Evolutionary conservation across 2,329 filamentous ascomycete species (phyloP).

Genomic region (Cladosporium sp.): DNA sequence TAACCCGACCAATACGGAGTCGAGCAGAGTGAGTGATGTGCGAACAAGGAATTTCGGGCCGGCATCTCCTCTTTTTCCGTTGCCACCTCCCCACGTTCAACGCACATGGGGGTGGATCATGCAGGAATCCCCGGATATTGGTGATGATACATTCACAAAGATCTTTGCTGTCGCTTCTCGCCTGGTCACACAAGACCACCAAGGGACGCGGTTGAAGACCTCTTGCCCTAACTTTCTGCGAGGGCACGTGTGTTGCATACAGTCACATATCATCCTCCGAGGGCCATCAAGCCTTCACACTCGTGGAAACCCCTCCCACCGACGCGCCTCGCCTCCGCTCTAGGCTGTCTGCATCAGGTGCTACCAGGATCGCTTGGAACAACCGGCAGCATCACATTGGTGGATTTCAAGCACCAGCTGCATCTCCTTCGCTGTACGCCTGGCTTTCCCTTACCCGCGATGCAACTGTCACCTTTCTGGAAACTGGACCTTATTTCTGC

Average conservation of each 20-base stretch:
- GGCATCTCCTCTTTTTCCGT: slow-evolving; percentile 2
- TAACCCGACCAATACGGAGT: too few species aligned
- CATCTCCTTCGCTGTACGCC: not conserved
- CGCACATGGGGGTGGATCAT: slow-evolving; percentile 1
- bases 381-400: slow-evolving; percentile 7
- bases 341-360: slow-evolving; percentile 5
- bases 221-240: not conserved
- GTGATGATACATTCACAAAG: too few species aligned
- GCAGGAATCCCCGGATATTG: slow-evolving; percentile 2
- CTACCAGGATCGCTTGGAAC: slow-evolving; percentile 7
- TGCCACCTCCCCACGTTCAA: not conserved
- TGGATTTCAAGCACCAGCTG: slow-evolving; percentile 4
- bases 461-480: not conserved
- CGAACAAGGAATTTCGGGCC: slow-evolving; percentile 1
- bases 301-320: slow-evolving; percentile 9
- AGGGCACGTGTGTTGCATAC: not conserved
- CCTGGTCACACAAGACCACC: not conserved
- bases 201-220: not conserved
- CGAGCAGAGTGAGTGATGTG: not conserved
- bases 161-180: not conserved
- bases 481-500: not conserved
- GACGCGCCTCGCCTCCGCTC: not conserved
- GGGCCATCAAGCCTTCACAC: not conserved
- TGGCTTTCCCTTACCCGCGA: not conserved
- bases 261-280: not conserved